Base-by-base conservation (phyloP, 192 early-diverging fungal genomes). In the Chytriomyces confervae region DNA sequence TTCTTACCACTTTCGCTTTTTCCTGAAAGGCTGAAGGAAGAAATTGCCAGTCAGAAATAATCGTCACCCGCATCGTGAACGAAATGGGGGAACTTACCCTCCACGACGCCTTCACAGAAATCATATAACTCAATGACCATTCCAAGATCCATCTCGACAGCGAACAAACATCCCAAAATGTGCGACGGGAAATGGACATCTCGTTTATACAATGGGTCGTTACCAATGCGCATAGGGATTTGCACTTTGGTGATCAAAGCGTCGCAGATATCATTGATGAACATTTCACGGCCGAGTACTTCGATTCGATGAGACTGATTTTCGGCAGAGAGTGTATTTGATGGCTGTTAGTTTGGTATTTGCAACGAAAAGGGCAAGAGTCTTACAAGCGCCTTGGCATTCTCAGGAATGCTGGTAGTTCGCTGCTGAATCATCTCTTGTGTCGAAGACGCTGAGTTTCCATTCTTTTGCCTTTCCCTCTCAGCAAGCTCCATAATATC, bases 241-340 rank as follows among this genome's bases (percentile, higher is more conserved):
- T 91, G 91, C 50, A 96, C 80, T 66, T 88, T 87, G 77, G 86
- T 88, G 61, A 97, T 91, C 13, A 97, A 84, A 62, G 92, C 91
- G 50, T 93, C 88, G 18, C 95, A 68, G 43, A 97, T 89, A 85
- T 96, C 94, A 24, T 86, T 72, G 82, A 72, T 48, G 82, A 53
- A 24, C 51, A 62, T 11, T 80, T 47, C 24, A 73, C 83, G 46
- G 78, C 84, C 16, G 16, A 85, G 66, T 45, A 87, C 77, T 64
- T 66, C 24, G 36, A 63, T 80, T 64, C n/a, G 27, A 29, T 69
- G 27, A 36, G 68, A n/a, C 47, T 45, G 47, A 69, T 10, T 69
- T 20, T 5, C 13, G 4, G 24, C 24, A 24, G 13, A 48, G n/a
- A 69, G 18, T n/a, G 47, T 20, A 66, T 24, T 16, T 27, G 64